Conservation (phyloP, 2,329 filamentous ascomycete genomes). For the Zasmidium angulare region DNA sequence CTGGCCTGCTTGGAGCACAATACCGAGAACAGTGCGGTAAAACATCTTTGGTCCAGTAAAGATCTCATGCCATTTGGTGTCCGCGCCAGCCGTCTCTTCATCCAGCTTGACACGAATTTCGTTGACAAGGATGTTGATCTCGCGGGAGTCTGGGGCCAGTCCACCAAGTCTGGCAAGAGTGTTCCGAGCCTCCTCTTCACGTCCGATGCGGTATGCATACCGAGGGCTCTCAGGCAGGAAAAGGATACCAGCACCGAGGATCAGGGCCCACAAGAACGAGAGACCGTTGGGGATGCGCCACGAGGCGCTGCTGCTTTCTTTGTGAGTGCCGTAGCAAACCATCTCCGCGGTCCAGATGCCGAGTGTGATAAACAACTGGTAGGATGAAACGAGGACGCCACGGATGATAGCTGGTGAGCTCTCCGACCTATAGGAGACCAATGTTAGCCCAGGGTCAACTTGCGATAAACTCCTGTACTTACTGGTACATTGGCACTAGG, state of each 20-base stretch:
- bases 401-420: conserved; percentile 62
- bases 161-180: conserved; percentile 32
- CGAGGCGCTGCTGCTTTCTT: conserved; percentile 20
- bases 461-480: neutral
- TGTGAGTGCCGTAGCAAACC: conserved; percentile 33
- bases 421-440: conserved; percentile 47
- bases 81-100: conserved; percentile 27
- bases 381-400: conserved; percentile 59
- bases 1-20: conserved; percentile 34
- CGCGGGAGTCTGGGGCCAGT: conserved; percentile 25
- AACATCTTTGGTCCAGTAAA: conserved; percentile 32
- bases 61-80: conserved; percentile 30
- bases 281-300: conserved; percentile 36
- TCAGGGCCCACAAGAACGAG: conserved; percentile 34
- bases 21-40: conserved; percentile 34
- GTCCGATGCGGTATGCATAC: conserved; percentile 32
- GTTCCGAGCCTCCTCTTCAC: conserved; percentile 31
- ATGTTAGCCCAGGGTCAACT: neutral
- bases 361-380: conserved; percentile 48
- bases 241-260: conserved; percentile 35
- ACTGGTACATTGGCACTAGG: conserved; percentile 65
- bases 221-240: conserved; percentile 35
- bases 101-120: conserved; percentile 35
- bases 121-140: conserved; percentile 29
- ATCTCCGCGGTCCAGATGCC: conserved; percentile 40